phyloP scores from a whole-genome alignment of 441 rosid genomes.

The Brassica hybrid region DNA sequence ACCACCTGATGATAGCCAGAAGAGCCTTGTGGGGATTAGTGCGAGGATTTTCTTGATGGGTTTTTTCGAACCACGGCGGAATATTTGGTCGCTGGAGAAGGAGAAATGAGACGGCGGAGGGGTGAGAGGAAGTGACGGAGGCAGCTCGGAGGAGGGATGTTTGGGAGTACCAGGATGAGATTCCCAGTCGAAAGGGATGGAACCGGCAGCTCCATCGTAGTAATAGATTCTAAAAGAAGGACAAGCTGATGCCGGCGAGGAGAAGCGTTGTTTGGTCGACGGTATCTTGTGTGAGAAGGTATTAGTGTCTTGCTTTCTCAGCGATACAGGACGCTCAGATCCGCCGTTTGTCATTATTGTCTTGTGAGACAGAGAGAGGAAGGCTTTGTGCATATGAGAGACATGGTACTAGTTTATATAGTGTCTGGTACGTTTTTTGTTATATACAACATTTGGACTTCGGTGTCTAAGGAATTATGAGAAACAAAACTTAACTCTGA shows the following conservation, averaged over 20 bases:
- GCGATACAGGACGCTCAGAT: slow-evolving; percentile 24
- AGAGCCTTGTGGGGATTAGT: slow-evolving; percentile 17
- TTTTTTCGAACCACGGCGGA: slow-evolving; percentile 21
- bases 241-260: slow-evolving; percentile 35
- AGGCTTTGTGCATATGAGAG: slow-evolving; percentile 22
- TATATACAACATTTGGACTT: not conserved
- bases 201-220: slow-evolving; percentile 50
- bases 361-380: not conserved
- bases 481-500: slow-evolving; percentile 7
- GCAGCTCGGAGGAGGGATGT: slow-evolving; percentile 34
- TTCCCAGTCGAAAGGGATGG: slow-evolving; percentile 83
- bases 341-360: slow-evolving; percentile 31
- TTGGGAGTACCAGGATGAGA: slow-evolving; percentile 78
- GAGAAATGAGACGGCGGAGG: slow-evolving; percentile 77
- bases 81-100: slow-evolving; percentile 23
- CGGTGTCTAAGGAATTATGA: slow-evolving; percentile 3
- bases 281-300: slow-evolving; percentile 28
- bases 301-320: slow-evolving; percentile 22
- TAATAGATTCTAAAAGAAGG: slow-evolving; percentile 45
- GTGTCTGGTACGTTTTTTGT: not conserved
- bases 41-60: slow-evolving; percentile 32
- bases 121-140: slow-evolving; percentile 56
- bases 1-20: slow-evolving; percentile 24
- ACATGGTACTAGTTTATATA: slow-evolving; percentile 27
- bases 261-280: slow-evolving; percentile 36